phyloP scores from a whole-genome alignment of 208 protist species.

The Leishmania tarentolae region DNA sequence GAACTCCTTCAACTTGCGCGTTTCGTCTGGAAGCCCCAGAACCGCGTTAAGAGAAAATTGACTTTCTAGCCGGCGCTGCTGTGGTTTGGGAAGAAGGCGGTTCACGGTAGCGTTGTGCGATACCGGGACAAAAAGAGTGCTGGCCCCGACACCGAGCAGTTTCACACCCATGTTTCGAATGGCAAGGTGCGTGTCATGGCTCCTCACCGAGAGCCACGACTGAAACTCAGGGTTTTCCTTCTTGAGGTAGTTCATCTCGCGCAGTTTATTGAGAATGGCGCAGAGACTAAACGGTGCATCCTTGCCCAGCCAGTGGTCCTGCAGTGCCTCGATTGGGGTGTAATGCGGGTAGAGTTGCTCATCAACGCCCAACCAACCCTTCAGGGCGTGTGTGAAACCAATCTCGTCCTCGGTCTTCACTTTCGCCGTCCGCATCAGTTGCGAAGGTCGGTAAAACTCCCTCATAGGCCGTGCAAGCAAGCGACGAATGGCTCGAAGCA shows the following conservation, averaged over 20 bases:
- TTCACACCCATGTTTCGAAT: conserved; percentile 87
- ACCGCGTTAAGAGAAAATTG: conserved; percentile 78
- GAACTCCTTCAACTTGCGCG: conserved; percentile 75
- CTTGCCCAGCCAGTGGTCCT: conserved; percentile 89
- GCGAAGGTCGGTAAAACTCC: conserved; percentile 88
- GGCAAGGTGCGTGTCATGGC: conserved; percentile 77
- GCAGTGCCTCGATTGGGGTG: conserved; percentile 89
- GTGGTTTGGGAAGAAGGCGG: conserved; percentile 74
- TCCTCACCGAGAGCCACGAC: conserved; percentile 83
- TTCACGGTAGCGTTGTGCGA: conserved; percentile 87
- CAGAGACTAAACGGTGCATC: conserved; percentile 86
- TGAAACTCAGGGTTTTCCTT: conserved; percentile 88
- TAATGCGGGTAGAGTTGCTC: conserved; percentile 86
- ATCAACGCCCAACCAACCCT: conserved; percentile 87
- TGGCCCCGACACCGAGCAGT: conserved; percentile 81
- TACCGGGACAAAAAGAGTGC: conserved; percentile 79
- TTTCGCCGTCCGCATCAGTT: conserved; percentile 80
- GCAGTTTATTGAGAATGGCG: conserved; percentile 87
- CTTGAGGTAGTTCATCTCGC: conserved; percentile 90
- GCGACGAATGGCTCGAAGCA: conserved; percentile 68
- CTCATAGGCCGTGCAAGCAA: conserved; percentile 78
- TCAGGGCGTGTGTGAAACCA: conserved; percentile 79
- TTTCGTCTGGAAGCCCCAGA: conserved; percentile 84
- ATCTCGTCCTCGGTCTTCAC: conserved; percentile 73
- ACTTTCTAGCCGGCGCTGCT: conserved; percentile 81